Conservation (phyloP, 2,329 filamentous ascomycete genomes). For the Fusarium irregulare region DNA sequence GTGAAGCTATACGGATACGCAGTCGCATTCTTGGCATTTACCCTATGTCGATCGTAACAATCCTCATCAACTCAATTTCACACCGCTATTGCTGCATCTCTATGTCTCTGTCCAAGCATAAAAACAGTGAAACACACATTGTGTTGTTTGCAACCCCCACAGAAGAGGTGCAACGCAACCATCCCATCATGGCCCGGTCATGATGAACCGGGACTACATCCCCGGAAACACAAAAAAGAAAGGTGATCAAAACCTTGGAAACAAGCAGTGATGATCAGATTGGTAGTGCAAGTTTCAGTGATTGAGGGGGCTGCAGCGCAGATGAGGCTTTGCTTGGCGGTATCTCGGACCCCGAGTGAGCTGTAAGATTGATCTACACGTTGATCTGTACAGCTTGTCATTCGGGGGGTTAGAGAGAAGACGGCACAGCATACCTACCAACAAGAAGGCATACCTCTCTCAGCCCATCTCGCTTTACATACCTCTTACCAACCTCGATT, state of each 20-base stretch:
- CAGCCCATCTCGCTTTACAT: neutral
- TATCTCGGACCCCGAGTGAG: conserved; percentile 21
- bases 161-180: neutral
- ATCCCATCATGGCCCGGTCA: neutral
- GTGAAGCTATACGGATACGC: neutral
- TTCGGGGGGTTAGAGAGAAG: neutral
- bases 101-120: neutral
- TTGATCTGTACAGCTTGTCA: conserved; percentile 36
- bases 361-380: conserved; percentile 37
- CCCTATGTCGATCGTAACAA: conserved; percentile 14
- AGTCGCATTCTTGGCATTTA: conserved; percentile 1
- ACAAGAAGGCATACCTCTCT: neutral
- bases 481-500: neutral
- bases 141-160: conserved; percentile 2
- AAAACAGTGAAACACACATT: conserved; percentile 3
- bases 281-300: neutral
- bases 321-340: conserved; percentile 28
- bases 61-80: neutral
- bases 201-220: neutral
- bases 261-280: neutral
- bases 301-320: neutral
- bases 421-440: neutral
- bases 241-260: neutral
- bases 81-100: neutral
- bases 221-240: conserved; percentile 5